Evolutionary conservation across 805 yeast species (phyloP).

Genomic region (Cyberlindnera saturnus): DNA sequence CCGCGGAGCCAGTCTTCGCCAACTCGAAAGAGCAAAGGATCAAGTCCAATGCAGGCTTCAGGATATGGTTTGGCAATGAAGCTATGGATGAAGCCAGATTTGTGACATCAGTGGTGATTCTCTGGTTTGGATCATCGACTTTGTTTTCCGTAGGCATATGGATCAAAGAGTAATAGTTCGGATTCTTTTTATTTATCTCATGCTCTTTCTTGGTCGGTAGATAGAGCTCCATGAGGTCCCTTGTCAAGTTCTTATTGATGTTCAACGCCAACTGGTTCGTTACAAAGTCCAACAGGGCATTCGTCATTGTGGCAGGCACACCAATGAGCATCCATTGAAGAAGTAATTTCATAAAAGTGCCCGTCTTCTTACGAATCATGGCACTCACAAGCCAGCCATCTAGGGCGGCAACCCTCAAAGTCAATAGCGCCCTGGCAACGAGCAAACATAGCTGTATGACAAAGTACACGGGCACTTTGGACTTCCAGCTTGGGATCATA

Average conservation of each 20-base stretch:
- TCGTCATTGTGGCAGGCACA: constrained; percentile 76
- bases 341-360: constrained; percentile 55
- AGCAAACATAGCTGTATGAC: constrained; percentile 35
- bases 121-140: constrained; percentile 73
- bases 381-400: constrained; percentile 85
- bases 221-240: constrained; percentile 60
- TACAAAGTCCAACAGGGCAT: constrained; percentile 60
- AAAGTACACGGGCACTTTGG: constrained; percentile 20
- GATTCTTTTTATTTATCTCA: constrained; percentile 35
- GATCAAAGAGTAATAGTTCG: constrained; percentile 68
- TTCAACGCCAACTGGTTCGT: constrained; percentile 51
- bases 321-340: constrained; percentile 80
- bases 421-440: constrained; percentile 61
- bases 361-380: constrained; percentile 64
- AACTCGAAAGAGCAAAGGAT: constrained; percentile 75
- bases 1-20: constrained; percentile 44
- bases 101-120: constrained; percentile 75
- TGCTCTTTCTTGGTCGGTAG: constrained; percentile 46
- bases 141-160: constrained; percentile 43
- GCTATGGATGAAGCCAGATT: constrained; percentile 68
- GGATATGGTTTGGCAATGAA: constrained; percentile 70
- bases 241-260: constrained; percentile 61
- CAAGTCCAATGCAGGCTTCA: constrained; percentile 79
- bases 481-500: constrained; percentile 20
- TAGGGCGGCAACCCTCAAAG: constrained; percentile 76